Evolutionary conservation across 495 filamentous ascomycete species (phyloP), one percentile per base, ranked within the genome.

Genomic region (Penicillium paradoxum): DNA sequence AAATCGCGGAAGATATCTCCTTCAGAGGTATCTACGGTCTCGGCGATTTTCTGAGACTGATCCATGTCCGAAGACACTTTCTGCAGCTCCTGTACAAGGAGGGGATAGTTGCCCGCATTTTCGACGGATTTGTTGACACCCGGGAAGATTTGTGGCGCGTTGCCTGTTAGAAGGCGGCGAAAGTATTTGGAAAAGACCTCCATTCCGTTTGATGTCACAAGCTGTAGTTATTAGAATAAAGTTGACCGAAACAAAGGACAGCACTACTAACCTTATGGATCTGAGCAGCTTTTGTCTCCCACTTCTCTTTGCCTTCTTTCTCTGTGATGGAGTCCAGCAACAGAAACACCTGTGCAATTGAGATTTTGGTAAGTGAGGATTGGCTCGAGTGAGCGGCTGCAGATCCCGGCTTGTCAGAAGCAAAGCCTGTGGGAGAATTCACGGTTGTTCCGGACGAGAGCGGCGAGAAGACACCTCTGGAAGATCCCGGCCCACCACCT

Each of bases 201-300:
- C 91, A 96, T 96, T 65, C 89, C 90, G 91, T 93, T 83, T 55
- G 90, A 89, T 79, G 93, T 86, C 66, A 96, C 84, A 58, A 97
- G 82, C 90, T 96, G 59, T 22, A 33, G 52, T 55, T 38, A 38
- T 68, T 24, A 67, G 57, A 38, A 21, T 32, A 3, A 13, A 33
- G 22, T 15, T 15, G 13, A 25, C 15, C 1, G 1, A 18, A n/a
- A 18, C 5, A 11, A 17, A 14, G 5, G n/a, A 22, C 3, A 8
- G 10, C n/a, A 42, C 14, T 5, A 63, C 80, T 60, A 77, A 96
- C 92, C 81, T 90, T 95, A 62, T 84, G 83, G 60, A 99, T 87
- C 67, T 92, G 89, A 64, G 93, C 90, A 58, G 84, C 84, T 73
- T 95, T 91, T 34, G 82, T 79, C 64, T 97, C 91, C 88, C 90